Percentiles rank a stretch among this genome's conserved stretches.
Evolutionary conservation across 805 yeast genomes (phyloP).

Genomic region (Teunomyces panamensis): DNA sequence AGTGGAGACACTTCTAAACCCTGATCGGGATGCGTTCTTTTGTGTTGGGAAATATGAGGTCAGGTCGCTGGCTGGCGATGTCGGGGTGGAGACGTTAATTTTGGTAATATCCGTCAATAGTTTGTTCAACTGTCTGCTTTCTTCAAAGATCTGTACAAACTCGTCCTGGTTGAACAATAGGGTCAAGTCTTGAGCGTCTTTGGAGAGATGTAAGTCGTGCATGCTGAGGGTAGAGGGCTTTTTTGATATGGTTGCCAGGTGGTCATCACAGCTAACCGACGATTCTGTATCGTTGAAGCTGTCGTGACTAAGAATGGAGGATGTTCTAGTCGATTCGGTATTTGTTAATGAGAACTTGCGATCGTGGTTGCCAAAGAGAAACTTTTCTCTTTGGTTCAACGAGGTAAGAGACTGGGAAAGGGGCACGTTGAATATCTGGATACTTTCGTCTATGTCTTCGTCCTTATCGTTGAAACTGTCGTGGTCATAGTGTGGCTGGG

Average conservation of each 20-base stretch:
- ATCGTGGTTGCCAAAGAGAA: conserved; percentile 18
- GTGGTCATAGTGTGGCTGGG: not conserved
- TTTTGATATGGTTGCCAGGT: not conserved
- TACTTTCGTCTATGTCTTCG: conserved; percentile 45
- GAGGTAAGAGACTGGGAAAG: conserved; percentile 51
- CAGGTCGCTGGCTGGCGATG: conserved; percentile 1
- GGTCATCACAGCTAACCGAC: conserved; percentile 8
- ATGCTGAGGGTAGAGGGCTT: conserved; percentile 8
- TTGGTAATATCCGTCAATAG: conserved; percentile 19
- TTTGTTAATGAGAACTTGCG: conserved; percentile 16
- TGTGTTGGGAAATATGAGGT: not conserved
- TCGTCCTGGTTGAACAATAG: conserved; percentile 27
- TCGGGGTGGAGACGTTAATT: conserved; percentile 6
- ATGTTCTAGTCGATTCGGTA: conserved; percentile 43
- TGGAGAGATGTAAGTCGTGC: conserved; percentile 18
- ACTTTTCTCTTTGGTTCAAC: conserved; percentile 33
- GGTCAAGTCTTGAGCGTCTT: conserved; percentile 34
- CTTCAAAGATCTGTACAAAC: conserved; percentile 20
- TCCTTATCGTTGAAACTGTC: conserved; percentile 3
- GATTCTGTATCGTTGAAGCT: conserved; percentile 16
- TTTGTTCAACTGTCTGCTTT: conserved; percentile 19
- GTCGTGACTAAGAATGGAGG: conserved; percentile 42
- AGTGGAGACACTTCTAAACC: conserved; percentile 3
- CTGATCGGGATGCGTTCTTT: conserved; percentile 3
- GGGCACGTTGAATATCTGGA: conserved; percentile 63